Conservation (phyloP, 768 basidiomycete genomes). For the Suillus ampliporus region DNA sequence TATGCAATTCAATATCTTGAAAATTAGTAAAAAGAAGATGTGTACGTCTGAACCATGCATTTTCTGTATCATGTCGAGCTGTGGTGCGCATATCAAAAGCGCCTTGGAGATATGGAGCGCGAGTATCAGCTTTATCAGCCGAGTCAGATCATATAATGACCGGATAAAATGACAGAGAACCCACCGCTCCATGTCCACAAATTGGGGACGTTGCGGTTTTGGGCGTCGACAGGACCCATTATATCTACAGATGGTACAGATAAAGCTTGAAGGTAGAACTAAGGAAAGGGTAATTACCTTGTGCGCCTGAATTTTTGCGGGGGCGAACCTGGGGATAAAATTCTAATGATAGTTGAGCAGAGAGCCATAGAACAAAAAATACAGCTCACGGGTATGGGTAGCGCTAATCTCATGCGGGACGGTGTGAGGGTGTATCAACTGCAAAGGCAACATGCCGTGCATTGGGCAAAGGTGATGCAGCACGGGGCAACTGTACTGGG, state of each 20-base stretch:
- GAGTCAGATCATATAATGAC: not conserved
- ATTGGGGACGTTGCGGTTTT: not conserved
- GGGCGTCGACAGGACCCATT: not conserved
- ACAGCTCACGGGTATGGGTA: not conserved
- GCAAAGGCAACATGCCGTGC: not conserved
- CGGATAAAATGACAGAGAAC: not conserved
- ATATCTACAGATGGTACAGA: not conserved
- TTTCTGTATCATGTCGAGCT: conserved; percentile 1
- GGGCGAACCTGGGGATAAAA: not conserved
- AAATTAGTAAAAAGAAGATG: not conserved
- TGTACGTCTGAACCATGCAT: not conserved
- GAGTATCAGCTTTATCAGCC: not conserved
- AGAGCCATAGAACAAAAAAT: not conserved
- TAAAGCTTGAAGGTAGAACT: too few species aligned
- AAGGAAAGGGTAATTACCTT: not conserved
- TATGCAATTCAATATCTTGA: not conserved
- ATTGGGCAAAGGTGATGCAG: too few species aligned
- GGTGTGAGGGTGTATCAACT: not conserved
- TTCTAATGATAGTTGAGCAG: not conserved
- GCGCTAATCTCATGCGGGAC: not conserved
- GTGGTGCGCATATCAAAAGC: not conserved
- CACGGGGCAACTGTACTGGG: not conserved
- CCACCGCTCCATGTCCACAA: not conserved
- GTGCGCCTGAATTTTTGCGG: not conserved
- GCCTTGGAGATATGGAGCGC: not conserved